phyloP scores from a whole-genome alignment of 495 filamentous ascomycete genomes.

The Annulohypoxylon bovei region DNA sequence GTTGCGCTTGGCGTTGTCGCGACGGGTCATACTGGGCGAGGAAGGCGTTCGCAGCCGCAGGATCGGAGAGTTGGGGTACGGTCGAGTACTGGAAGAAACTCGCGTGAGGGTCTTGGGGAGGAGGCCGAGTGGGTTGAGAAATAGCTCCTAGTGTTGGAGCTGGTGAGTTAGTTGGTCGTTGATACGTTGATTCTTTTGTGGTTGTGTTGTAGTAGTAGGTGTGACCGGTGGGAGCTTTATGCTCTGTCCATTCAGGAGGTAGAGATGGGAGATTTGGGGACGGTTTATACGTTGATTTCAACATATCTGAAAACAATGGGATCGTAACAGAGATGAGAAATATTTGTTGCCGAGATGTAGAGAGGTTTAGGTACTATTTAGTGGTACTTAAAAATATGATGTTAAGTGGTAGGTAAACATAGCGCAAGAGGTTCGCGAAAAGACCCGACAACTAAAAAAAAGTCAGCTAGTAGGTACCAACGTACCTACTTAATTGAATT shows the following conservation, averaged over 20 bases:
- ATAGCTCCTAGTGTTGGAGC: conserved; percentile 45
- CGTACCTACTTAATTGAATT: not conserved
- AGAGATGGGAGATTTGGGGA: conserved; percentile 61
- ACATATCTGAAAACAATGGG: conserved; percentile 51
- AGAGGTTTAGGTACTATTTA: too few relatives aligned
- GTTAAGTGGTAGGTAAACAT: not conserved
- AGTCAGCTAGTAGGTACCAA: not conserved
- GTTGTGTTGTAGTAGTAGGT: conserved; percentile 88
- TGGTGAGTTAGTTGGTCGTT: conserved; percentile 63
- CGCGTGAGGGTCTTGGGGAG: conserved; percentile 46
- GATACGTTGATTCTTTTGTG: conserved; percentile 90
- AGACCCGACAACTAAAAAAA: not conserved
- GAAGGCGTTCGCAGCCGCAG: conserved; percentile 56
- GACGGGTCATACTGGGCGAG: conserved; percentile 56
- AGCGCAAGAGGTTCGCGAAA: not conserved
- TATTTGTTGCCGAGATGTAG: not conserved
- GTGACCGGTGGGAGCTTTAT: conserved; percentile 90
- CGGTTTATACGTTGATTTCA: conserved; percentile 72
- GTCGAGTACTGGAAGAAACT: conserved; percentile 58
- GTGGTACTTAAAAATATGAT: too few relatives aligned
- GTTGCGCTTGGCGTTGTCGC: conserved; percentile 39
- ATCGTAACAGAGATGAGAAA: not conserved
- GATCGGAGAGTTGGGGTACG: conserved; percentile 59
- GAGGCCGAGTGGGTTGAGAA: conserved; percentile 14
- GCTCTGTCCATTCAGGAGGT: conserved; percentile 87